Base-by-base conservation (phyloP, 2,329 filamentous ascomycete species). In the Hypoxylon sp. region DNA sequence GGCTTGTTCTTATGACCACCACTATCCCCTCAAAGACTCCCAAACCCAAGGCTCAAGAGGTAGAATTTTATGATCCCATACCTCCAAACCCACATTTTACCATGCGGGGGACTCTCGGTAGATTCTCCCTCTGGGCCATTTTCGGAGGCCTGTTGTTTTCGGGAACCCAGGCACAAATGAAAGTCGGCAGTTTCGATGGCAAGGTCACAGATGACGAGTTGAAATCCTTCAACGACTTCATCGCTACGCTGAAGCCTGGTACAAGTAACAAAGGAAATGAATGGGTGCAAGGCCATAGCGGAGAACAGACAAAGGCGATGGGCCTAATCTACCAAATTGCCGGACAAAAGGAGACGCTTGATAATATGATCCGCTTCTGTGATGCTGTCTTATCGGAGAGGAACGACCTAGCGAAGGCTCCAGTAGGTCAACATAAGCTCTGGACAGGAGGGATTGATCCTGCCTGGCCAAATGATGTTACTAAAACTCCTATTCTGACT, bases 341-440 rank as follows among this genome's bases (percentile, higher is more conserved):
- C 29, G 68, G 56, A 42, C 65, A 67, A 42, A 66, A 69, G 35
- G 56, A 56, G 19, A 68, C 69, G 2, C 68, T 72, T 22, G 68
- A 72, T 19, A 48, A 64, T 31, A 71, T 72, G 70, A 59, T 72
- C 31, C 63, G 70, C n/a, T 71, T 71, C 55, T 71, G 70, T 53
- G 70, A 72, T 50, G 70, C 70, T n/a, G 68, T 71, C 17, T 50
- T 71, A 33, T 72, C 70, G 11, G 53, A 71, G 60, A 61, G 70
- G 31, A 72, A 72, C 29, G 68, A 72, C 48, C 35, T 72, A 13
- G 68, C 70, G 14, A 63, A 65, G 19, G 58, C 59, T 19, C 70
- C 70, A 19, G 56, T 70, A 11, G 70, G 70, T 37, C 68, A 71
- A 33, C 35, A 67, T 31, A 67, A 71, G 52, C 56, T 71, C 35